A percentile compares a stretch with the other conserved stretches of the same genome.
phyloP scores from a whole-genome alignment of 140 eudicot genomes.

The Stevia rebaudiana region DNA sequence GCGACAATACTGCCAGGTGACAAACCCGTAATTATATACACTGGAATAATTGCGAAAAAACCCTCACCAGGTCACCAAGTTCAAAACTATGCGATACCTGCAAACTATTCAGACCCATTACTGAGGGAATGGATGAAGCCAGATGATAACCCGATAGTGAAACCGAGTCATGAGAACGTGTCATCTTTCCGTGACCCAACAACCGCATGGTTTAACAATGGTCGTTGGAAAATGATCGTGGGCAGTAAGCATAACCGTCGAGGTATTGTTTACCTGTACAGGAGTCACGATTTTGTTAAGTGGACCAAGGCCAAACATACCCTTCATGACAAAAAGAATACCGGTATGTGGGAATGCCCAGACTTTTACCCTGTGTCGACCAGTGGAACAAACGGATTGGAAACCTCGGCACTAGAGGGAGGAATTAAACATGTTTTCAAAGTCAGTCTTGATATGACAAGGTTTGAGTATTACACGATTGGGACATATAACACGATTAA shows the following conservation, averaged over 20 bases:
- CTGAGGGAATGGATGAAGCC: slow-evolving; percentile 16
- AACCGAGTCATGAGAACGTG: slow-evolving; percentile 14
- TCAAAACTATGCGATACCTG: slow-evolving; percentile 21
- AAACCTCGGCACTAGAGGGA: neutral
- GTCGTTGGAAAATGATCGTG: slow-evolving; percentile 18
- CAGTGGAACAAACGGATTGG: slow-evolving; percentile 3
- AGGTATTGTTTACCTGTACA: slow-evolving; percentile 8
- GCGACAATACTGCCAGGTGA: slow-evolving; percentile 13
- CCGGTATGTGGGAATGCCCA: slow-evolving; percentile 22
- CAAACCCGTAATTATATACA: slow-evolving; percentile 16
- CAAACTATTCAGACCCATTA: slow-evolving; percentile 12
- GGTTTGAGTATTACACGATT: slow-evolving; percentile 13
- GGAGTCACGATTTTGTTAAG: slow-evolving; percentile 18
- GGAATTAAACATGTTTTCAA: slow-evolving; percentile 20
- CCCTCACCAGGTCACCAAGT: slow-evolving; percentile 22
- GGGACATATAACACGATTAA: neutral
- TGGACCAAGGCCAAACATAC: slow-evolving; percentile 19
- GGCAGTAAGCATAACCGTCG: slow-evolving; percentile 5
- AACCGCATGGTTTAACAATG: slow-evolving; percentile 17
- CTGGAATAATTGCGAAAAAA: neutral
- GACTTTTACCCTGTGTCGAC: slow-evolving; percentile 17
- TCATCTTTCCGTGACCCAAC: slow-evolving; percentile 21
- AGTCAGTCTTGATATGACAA: slow-evolving; percentile 7
- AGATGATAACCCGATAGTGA: slow-evolving; percentile 8
- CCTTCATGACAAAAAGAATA: neutral